phyloP scores from a whole-genome alignment of 768 basidiomycete species.

The Pisolithus marmoratus region DNA sequence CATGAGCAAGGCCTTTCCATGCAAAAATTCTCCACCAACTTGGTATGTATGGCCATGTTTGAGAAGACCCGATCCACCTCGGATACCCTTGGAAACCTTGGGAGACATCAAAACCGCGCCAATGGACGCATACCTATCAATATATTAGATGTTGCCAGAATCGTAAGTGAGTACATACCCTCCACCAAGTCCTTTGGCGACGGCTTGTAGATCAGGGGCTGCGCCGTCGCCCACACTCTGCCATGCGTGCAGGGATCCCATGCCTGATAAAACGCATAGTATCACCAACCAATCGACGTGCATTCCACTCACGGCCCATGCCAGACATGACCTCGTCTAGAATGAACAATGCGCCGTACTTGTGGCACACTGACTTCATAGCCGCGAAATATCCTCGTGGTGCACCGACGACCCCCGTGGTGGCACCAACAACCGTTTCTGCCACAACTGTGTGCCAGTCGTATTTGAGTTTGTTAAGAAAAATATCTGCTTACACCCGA shows the following conservation, averaged over 20 bases:
- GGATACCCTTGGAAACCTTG: conserved; percentile 64
- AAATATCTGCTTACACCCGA: conserved; percentile 55
- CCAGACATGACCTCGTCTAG: conserved; percentile 92
- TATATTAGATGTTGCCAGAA: background rate
- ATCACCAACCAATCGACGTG: background rate
- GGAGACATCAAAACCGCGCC: conserved; percentile 77
- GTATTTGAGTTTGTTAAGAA: background rate
- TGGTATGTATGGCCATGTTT: conserved; percentile 88
- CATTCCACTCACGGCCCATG: conserved; percentile 66
- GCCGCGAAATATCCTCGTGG: conserved; percentile 84
- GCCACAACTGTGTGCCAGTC: conserved; percentile 53
- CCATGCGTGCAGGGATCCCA: conserved; percentile 87
- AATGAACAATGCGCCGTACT: conserved; percentile 68
- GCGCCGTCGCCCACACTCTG: conserved; percentile 74
- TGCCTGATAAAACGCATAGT: conserved; percentile 40
- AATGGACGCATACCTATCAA: conserved; percentile 66
- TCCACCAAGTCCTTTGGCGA: conserved; percentile 88
- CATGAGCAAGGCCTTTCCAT: background rate
- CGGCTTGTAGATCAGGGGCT: conserved; percentile 79
- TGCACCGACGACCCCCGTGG: conserved; percentile 68
- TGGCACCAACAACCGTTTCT: conserved; percentile 84
- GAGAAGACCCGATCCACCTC: conserved; percentile 62
- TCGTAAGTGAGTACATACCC: conserved; percentile 45
- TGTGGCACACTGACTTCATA: conserved; percentile 78
- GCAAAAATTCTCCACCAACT: conserved; percentile 27